phyloP scores from a whole-genome alignment of 805 yeast genomes.

The Wickerhamiella sergipiensis region DNA sequence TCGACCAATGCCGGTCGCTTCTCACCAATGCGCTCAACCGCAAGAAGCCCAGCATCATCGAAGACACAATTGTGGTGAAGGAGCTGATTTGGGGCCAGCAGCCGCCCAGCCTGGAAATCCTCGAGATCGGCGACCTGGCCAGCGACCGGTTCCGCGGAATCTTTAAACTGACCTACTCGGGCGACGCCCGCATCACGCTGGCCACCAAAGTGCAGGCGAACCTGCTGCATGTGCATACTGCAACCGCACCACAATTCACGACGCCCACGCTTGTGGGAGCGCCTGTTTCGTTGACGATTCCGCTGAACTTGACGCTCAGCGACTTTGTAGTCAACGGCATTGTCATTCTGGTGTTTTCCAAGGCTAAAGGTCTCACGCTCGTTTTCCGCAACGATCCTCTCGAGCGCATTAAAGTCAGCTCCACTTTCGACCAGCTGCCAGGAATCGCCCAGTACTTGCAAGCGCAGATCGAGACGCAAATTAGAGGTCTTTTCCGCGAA shows the following conservation, averaged over 20 bases:
- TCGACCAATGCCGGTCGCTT: conserved; percentile 41
- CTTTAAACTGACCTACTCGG: conserved; percentile 60
- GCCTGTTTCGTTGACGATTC: conserved; percentile 57
- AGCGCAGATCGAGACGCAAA: conserved; percentile 67
- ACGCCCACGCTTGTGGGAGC: conserved; percentile 56
- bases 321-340: conserved; percentile 65
- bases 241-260: conserved; percentile 35
- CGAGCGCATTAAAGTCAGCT: conserved; percentile 66
- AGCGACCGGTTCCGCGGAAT: conserved; percentile 68
- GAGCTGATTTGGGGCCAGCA: conserved; percentile 61
- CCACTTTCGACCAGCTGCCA: conserved; percentile 76
- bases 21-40: conserved; percentile 61
- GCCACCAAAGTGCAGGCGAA: conserved; percentile 77
- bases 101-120: conserved; percentile 63
- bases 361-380: conserved; percentile 68
- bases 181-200: conserved; percentile 62
- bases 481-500: conserved; percentile 69
- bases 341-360: conserved; percentile 70
- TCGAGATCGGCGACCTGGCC: conserved; percentile 73
- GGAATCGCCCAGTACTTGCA: conserved; percentile 76
- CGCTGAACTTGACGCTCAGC: conserved; percentile 60
- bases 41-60: conserved; percentile 45
- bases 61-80: conserved; percentile 52
- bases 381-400: conserved; percentile 85
- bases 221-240: conserved; percentile 52